These are phyloP conservation scores for Paraglomus occultum DNA, from an alignment of 192 early-diverging fungal genomes.

Conservation along the genomic window DNA sequence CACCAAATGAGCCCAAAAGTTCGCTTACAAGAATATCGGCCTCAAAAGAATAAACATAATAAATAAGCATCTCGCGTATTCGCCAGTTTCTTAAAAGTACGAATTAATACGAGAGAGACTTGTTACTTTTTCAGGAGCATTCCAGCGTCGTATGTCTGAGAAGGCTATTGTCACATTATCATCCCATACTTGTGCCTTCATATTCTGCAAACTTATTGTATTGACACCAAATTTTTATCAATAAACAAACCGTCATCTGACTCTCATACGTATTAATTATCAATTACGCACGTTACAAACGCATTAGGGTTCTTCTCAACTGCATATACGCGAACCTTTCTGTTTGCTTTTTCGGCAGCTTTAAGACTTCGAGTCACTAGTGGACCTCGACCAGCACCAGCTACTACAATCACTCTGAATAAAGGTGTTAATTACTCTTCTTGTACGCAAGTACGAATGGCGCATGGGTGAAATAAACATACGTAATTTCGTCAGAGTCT, in stretches of 20 bases:
- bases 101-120: neutral
- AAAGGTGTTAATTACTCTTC: slow-evolving; percentile 14
- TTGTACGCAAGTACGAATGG: neutral
- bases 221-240: neutral
- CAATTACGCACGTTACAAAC: slow-evolving; percentile 65
- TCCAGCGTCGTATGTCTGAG: slow-evolving; percentile 90
- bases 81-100: slow-evolving; percentile 25
- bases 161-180: slow-evolving; percentile 80
- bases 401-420: slow-evolving; percentile 79
- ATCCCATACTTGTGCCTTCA: slow-evolving; percentile 74
- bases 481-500: slow-evolving; percentile 33
- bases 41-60: slow-evolving; percentile 29
- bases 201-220: slow-evolving; percentile 61
- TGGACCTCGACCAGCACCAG: slow-evolving; percentile 95
- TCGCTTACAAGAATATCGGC: slow-evolving; percentile 95
- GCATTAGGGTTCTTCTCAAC: slow-evolving; percentile 98
- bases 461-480: neutral
- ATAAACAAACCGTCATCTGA: neutral
- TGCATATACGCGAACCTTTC: slow-evolving; percentile 72
- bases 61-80: slow-evolving; percentile 2
- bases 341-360: slow-evolving; percentile 64
- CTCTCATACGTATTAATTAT: neutral
- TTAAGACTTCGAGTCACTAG: slow-evolving; percentile 84
- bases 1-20: slow-evolving; percentile 96
- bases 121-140: slow-evolving; percentile 59